Percentiles rank a stretch among this genome's conserved stretches.
These are phyloP conservation scores for Dioszegia crocea DNA, from an alignment of 768 basidiomycete species.

Conservation along the genomic window DNA sequence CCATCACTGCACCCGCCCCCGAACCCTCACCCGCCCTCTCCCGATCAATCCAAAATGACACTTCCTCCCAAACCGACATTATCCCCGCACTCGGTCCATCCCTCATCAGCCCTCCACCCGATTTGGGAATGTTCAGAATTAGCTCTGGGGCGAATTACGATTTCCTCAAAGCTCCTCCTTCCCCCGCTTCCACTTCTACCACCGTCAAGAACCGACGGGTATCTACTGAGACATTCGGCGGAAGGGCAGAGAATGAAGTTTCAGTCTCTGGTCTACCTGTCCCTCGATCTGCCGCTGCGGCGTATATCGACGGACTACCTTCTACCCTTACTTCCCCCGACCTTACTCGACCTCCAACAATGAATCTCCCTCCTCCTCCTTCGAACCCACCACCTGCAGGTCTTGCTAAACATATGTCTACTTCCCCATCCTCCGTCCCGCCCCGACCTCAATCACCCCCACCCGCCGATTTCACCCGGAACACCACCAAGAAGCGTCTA, in stretches of 20 bases:
- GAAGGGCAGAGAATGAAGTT: background rate
- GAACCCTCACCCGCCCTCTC: too few species aligned
- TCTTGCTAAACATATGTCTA: slow-evolving; percentile 76
- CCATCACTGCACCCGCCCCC: slow-evolving; percentile 26
- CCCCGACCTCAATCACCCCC: slow-evolving; percentile 89
- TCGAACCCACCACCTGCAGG: slow-evolving; percentile 51
- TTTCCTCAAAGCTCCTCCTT: slow-evolving; percentile 48
- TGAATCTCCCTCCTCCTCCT: slow-evolving; percentile 49
- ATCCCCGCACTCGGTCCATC: slow-evolving; percentile 12
- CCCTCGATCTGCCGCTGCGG: slow-evolving; percentile 3
- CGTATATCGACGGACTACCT: slow-evolving; percentile 29
- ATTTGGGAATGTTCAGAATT: slow-evolving; percentile 40
- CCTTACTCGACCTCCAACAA: slow-evolving; percentile 37
- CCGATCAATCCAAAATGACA: background rate
- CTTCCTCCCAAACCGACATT: slow-evolving; percentile 22
- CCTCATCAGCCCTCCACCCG: slow-evolving; percentile 22
- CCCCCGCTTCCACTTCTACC: slow-evolving; percentile 15
- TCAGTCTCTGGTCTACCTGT: slow-evolving; percentile 18
- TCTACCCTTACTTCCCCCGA: slow-evolving; percentile 21
- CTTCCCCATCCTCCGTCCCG: slow-evolving; percentile 57
- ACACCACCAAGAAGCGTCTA: slow-evolving; percentile 10
- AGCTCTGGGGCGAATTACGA: slow-evolving; percentile 43
- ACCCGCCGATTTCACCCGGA: slow-evolving; percentile 67
- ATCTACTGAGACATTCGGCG: slow-evolving; percentile 21
- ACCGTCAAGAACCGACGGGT: slow-evolving; percentile 9